These are phyloP conservation scores for Aspergillus candidus DNA, from an alignment of 2,329 filamentous ascomycete species.

Conservation along the genomic window DNA sequence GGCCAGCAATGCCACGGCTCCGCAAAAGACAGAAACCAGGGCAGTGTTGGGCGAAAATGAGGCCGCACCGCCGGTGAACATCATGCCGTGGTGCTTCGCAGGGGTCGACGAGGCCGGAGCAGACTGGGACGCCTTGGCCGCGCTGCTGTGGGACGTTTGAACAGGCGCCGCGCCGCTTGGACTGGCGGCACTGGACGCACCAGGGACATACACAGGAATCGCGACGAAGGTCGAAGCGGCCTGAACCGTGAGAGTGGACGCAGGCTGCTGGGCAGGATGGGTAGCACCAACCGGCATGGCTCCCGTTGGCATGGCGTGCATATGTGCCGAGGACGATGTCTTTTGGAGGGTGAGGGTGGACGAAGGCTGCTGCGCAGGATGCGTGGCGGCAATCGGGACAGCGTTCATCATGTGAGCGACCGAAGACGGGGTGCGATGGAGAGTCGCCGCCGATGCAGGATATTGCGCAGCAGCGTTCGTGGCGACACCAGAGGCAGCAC, in stretches of 20 bases:
- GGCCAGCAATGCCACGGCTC: slow-evolving; percentile 23
- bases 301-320: neutral
- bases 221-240: slow-evolving; percentile 16
- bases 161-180: neutral
- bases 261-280: neutral
- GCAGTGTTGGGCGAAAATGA: slow-evolving; percentile 15
- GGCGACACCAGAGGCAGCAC: too few species aligned
- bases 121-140: slow-evolving; percentile 22
- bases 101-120: slow-evolving; percentile 36
- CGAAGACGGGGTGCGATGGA: slow-evolving; percentile 5
- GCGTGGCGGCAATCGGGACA: too few species aligned
- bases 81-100: slow-evolving; percentile 1
- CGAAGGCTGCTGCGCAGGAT: neutral
- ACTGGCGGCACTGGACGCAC: slow-evolving; percentile 1
- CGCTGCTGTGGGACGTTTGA: slow-evolving; percentile 2
- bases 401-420: neutral
- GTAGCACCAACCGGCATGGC: too few species aligned
- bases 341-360: slow-evolving; percentile 10
- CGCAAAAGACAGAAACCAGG: slow-evolving; percentile 18
- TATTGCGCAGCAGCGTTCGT: too few species aligned
- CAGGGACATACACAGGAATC: slow-evolving; percentile 25
- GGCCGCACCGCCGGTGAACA: slow-evolving; percentile 23
- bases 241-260: slow-evolving; percentile 9
- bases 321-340: neutral
- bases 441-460: slow-evolving; percentile 6